Evolutionary conservation across 2,329 filamentous ascomycete species (phyloP).

Genomic region (Xylariaceae sp.): DNA sequence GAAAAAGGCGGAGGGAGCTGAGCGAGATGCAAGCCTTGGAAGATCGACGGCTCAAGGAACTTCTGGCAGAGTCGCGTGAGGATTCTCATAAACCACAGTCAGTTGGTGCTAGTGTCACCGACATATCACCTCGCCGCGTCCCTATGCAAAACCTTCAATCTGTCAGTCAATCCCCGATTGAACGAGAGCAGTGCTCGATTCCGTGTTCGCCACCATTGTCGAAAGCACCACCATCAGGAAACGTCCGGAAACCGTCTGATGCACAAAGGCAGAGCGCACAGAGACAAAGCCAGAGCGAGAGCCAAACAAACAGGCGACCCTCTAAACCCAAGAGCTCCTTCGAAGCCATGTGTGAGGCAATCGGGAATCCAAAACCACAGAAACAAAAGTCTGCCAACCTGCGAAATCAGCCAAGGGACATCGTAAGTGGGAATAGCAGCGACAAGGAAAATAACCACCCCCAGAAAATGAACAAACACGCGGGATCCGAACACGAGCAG

Average conservation of each 20-base stretch:
- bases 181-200: background rate
- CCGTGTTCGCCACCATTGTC: background rate
- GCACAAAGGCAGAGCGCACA: background rate
- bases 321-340: slow-evolving; percentile 13
- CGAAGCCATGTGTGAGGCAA: slow-evolving; percentile 18
- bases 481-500: background rate
- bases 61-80: slow-evolving; percentile 10
- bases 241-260: background rate
- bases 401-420: background rate
- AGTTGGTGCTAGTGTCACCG: background rate
- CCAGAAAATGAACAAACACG: background rate
- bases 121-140: background rate
- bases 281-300: background rate
- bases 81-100: background rate
- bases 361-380: slow-evolving; percentile 3
- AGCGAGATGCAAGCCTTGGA: slow-evolving; percentile 20
- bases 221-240: background rate
- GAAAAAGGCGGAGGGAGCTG: slow-evolving; percentile 19
- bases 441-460: background rate
- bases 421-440: background rate
- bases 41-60: slow-evolving; percentile 15
- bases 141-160: background rate
- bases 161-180: background rate
- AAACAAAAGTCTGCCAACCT: slow-evolving; percentile 4
- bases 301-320: background rate